Base-by-base conservation (phyloP, 1,284 basidiomycete species). In the Cutaneotrichosporon mucoides region DNA sequence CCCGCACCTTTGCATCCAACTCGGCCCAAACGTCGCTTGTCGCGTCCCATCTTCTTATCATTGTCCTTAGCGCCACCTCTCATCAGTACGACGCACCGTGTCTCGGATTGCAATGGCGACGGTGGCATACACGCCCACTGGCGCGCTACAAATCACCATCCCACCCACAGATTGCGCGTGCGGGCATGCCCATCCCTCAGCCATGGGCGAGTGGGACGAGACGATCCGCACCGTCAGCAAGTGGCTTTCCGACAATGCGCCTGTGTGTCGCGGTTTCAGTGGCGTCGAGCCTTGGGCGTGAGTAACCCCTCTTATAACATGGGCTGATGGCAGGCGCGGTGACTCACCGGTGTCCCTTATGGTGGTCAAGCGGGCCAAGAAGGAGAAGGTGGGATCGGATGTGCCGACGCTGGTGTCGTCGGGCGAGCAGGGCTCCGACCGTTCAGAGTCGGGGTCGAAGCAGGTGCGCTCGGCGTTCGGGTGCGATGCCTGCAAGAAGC, bases 271-370 rank as follows among this genome's bases (percentile, higher is more conserved):
- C 11, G 43, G 47, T 12, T 61, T 55, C 37, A 46, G 42, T n/a
- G 60, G 60, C 15, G 50, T 61, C 35, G 52, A 57, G 6, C 60
- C 60, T 7, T 61, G 60, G 60, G 56, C 60, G 60, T 61, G 53
- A 61, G 60, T 51, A 8, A 40, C 8, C 8, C 24, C 16, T 13
- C 9, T 44, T 40, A 24, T 16, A 37, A n/a, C 15, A 7, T 5
- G 11, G 12, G 48, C 48, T 56, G 48, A 56, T 41, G 3, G 1
- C 48, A 56, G 55, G 7, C 55, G 55, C n/a, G 55, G 55, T 7
- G 55, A 56, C 36, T 43, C 55, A 12, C 38, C 55, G 6, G 10
- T 37, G 15, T 50, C 46, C 7, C 41, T 47, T 3, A 9, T 37
- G n/a, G 41, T 49, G 12, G 55, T 37, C 12, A 50, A 50, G 42